Conservation (phyloP, 2,329 filamentous ascomycete genomes). For the Aspergillus pseudonomiae region DNA sequence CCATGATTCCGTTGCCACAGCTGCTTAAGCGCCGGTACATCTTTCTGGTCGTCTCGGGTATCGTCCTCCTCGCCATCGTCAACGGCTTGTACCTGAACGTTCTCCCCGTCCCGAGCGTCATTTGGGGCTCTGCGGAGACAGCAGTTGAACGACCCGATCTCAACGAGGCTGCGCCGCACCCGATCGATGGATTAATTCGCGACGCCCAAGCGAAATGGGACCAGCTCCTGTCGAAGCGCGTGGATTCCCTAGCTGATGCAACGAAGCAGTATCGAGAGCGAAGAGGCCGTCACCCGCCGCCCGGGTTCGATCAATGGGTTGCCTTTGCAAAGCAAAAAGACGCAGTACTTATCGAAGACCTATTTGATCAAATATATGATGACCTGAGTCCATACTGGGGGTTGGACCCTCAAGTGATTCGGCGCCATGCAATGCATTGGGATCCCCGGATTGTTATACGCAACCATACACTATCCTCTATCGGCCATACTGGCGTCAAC, state of each 20-base stretch:
- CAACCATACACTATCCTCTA: background rate
- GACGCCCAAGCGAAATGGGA: background rate
- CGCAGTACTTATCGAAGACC: constrained; percentile 51
- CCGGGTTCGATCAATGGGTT: constrained; percentile 54
- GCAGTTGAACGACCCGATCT: background rate
- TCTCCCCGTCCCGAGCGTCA: background rate
- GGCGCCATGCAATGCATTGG: background rate
- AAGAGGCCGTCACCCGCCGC: constrained; percentile 54
- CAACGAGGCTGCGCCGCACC: constrained; percentile 21
- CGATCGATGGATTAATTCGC: constrained; percentile 18
- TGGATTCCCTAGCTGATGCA: background rate
- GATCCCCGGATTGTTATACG: background rate
- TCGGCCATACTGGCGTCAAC: constrained; percentile 5
- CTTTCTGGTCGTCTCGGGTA: background rate
- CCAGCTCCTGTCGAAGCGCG: background rate
- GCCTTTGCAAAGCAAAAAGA: constrained; percentile 46
- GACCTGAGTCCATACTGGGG: constrained; percentile 56
- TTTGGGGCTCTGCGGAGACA: background rate
- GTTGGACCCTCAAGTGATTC: constrained; percentile 37
- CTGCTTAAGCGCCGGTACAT: background rate
- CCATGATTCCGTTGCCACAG: background rate
- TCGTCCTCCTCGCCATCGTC: constrained; percentile 16
- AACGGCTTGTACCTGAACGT: background rate
- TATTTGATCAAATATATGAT: constrained; percentile 55
- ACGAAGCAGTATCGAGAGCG: constrained; percentile 43